Evolutionary conservation across 2,329 filamentous ascomycete species (phyloP), one percentile per base, ranked within the genome.

Genomic region (Periconia digitata): DNA sequence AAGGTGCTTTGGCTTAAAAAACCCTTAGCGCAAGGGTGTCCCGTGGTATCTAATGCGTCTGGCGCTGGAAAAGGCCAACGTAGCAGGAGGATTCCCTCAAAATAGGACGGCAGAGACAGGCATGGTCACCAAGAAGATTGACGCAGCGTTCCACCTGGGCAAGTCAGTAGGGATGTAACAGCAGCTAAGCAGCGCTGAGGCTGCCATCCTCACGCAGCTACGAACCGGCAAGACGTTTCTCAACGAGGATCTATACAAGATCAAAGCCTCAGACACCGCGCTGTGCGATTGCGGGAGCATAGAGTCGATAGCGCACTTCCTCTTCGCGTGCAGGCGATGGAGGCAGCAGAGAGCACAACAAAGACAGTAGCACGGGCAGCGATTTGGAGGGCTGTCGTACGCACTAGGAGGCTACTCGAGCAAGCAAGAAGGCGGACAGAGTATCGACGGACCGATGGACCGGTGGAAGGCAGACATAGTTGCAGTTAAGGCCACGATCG

Each of bases 51-150:
- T 44, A 27, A 23, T 44, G n/a, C 23, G 24, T n/a, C 50, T 23
- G 42, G 50, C 40, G 35, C 27, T 53, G 47, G 43, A 53, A 17
- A 50, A 43, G 36, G 50, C 47, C 8, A 24, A 45, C 3, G 43
- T 47, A 10, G 47, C 39, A 44, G 32, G 35, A n/a, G 41, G 50
- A 43, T 44, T 38, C 21, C 36, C 21, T 34, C 40, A 40, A 17
- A 7, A 17, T 16, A 23, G 34, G 38, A 20, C 29, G 37, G 2
- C 43, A 21, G 44, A 53, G 27, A 22, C 39, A 24, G 50, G 51
- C 44, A 54, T 40, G 39, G 48, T 51, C 24, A 57, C 49, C 36
- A 53, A 27, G 52, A 57, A 53, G 46, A 57, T 57, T 37, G 54
- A 57, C 23, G 47, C 52, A 42, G 54, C 40, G 56, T 36, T 59